A percentile compares a stretch with the other conserved stretches of the same genome.
Evolutionary conservation across 2,329 filamentous ascomycete genomes (phyloP).

Genomic region (Stachybotrys chlorohalonatus): DNA sequence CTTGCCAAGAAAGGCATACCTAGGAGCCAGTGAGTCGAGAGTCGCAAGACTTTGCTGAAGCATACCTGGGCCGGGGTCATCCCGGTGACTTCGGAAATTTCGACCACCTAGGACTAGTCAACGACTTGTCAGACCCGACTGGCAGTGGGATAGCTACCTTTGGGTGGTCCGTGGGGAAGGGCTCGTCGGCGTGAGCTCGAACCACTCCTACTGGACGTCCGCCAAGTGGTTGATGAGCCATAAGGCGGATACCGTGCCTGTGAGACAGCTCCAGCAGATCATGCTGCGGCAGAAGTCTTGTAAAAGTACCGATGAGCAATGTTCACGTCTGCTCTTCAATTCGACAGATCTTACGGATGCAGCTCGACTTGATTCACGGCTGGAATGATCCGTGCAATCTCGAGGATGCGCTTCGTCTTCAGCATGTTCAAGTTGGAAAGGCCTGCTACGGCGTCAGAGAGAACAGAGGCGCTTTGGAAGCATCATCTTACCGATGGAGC

Average conservation of each 20-base stretch:
- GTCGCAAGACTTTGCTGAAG: neutral
- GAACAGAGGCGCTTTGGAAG: neutral
- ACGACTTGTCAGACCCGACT: neutral
- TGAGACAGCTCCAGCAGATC: neutral
- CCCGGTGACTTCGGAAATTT: neutral
- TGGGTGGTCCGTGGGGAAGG: neutral
- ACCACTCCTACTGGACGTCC: neutral
- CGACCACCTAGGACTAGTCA: neutral
- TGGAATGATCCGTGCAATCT: neutral
- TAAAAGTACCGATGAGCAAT: neutral
- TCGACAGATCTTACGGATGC: neutral
- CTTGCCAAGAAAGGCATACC: neutral
- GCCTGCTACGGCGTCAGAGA: neutral
- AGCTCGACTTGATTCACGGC: neutral
- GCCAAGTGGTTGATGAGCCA: neutral
- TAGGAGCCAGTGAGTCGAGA: neutral
- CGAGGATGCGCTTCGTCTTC: neutral
- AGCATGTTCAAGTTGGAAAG: neutral
- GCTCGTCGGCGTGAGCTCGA: neutral
- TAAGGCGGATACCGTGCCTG: neutral
- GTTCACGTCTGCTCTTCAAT: neutral
- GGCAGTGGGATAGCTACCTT: neutral
- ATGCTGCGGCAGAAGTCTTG: neutral
- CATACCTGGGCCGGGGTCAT: neutral
- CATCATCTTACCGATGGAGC: neutral